phyloP scores from a whole-genome alignment of 2,329 filamentous ascomycete genomes.

The Lecanoromycetidae sp. region DNA sequence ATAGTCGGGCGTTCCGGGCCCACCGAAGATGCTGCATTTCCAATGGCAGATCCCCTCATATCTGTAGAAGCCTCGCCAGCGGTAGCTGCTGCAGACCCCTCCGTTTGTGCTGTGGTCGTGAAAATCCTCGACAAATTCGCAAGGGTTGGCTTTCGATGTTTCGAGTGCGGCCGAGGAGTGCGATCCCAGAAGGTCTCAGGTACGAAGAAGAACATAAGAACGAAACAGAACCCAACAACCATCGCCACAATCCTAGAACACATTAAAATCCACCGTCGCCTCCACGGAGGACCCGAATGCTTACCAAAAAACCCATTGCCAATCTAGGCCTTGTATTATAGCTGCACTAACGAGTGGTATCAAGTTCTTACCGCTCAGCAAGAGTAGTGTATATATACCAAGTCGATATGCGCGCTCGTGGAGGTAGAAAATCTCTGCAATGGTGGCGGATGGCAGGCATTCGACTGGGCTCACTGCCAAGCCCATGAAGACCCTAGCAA shows the following conservation, averaged over 20 bases:
- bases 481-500: constrained; percentile 78
- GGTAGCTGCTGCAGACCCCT: constrained; percentile 6
- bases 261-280: constrained; percentile 18
- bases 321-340: constrained; percentile 63
- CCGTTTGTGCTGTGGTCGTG: constrained; percentile 11
- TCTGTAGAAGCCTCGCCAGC: constrained; percentile 12
- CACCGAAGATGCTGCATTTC: constrained; percentile 9
- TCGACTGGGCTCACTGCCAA: constrained; percentile 82
- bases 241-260: constrained; percentile 62
- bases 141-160: constrained; percentile 25
- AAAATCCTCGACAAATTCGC: constrained; percentile 23
- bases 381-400: constrained; percentile 80
- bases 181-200: constrained; percentile 96
- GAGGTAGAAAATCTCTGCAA: constrained; percentile 92
- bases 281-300: constrained; percentile 20
- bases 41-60: constrained; percentile 13
- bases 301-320: constrained; percentile 86
- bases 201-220: constrained; percentile 75
- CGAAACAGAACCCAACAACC: constrained; percentile 56
- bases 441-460: constrained; percentile 82
- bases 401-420: constrained; percentile 88
- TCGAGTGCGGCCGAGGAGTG: constrained; percentile 45
- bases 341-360: constrained; percentile 76
- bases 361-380: constrained; percentile 84
- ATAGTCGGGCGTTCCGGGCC: constrained; percentile 11